Evolutionary conservation across 768 basidiomycete genomes (phyloP), one percentile per base, ranked within the genome.

Genomic region (Serendipita sp.): DNA sequence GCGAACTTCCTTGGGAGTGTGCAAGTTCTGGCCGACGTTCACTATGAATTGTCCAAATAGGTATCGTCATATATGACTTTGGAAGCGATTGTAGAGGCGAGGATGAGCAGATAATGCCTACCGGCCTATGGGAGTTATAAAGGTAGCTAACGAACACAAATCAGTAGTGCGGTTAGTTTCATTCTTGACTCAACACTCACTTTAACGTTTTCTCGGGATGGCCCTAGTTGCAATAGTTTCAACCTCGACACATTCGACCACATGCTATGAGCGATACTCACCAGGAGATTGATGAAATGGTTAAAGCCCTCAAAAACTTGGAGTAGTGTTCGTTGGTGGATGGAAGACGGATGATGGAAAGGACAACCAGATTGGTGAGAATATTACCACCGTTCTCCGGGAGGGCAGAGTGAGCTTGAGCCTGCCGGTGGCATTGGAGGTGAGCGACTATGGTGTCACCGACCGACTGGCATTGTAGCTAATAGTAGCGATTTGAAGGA

Each of bases 281-380:
- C 88, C 30, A 94, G 95, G 13, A 99, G 84, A 3, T 86, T 83
- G 1, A 95, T 94, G 67, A 88, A 91, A 73, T 92, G 96, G 74
- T 99, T 98, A 80, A 92, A 98, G 75, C 98, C 95, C 95, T 94
- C 0, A 96, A 99, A 56, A 94, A 82, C 74, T 86, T 84, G 3
- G 94, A 97, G 76, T 98, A 99, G 2, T 92, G 88, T 74, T 95
- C 90, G 72, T 99, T 99, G 54, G 90, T 91, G 51, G 89, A 77
- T 30, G 95, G 95, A 3, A 94, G 82, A 53, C 78, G 84, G 79
- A 92, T 95, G 4, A 79, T 74, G 10, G 86, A 85, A 16, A 80
- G 77, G 30, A 79, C 77, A 2, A 81, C 76, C n/a, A 78, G 72
- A 45, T 76, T 83, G 38, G 86, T 84, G 72, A 99, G 78, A 0